phyloP scores from a whole-genome alignment of 352 stramenopile genomes.

The Globisporangium echinulatum region DNA sequence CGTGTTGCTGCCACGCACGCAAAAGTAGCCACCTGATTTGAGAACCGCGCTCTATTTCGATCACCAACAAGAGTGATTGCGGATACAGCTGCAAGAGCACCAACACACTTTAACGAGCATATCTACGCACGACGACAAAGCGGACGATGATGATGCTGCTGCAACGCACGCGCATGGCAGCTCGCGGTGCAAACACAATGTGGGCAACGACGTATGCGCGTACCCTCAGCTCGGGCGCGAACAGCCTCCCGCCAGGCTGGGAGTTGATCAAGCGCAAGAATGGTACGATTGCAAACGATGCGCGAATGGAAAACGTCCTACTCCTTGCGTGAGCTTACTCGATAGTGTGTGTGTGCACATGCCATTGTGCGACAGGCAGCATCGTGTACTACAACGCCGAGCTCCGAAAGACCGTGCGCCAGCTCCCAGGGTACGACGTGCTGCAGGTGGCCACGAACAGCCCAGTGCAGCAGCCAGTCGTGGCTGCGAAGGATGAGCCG shows the following conservation, averaged over 20 bases:
- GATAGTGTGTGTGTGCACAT: background rate
- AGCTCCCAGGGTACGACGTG: constrained; percentile 31
- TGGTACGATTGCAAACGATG: constrained; percentile 16
- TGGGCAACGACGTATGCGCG: background rate
- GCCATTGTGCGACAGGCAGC: constrained; percentile 22
- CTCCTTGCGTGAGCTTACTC: background rate
- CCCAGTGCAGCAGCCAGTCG: background rate
- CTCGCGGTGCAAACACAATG: background rate
- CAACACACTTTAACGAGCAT: no score
- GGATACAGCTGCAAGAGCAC: no score
- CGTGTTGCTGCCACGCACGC: no score
- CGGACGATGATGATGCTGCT: background rate
- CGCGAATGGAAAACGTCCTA: background rate
- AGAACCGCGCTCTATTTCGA: no score
- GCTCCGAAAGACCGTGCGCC: constrained; percentile 51
- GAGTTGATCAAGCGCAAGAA: constrained; percentile 55
- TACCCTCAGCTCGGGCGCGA: background rate
- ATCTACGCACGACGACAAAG: background rate
- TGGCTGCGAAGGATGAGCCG: constrained; percentile 2
- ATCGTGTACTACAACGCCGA: constrained; percentile 62
- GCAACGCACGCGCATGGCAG: background rate
- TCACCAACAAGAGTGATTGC: no score
- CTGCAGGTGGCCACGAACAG: background rate
- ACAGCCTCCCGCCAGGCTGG: constrained; percentile 40
- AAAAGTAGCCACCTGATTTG: no score